Base-by-base conservation (phyloP, 768 basidiomycete species). In the Agrocybe pediades region DNA sequence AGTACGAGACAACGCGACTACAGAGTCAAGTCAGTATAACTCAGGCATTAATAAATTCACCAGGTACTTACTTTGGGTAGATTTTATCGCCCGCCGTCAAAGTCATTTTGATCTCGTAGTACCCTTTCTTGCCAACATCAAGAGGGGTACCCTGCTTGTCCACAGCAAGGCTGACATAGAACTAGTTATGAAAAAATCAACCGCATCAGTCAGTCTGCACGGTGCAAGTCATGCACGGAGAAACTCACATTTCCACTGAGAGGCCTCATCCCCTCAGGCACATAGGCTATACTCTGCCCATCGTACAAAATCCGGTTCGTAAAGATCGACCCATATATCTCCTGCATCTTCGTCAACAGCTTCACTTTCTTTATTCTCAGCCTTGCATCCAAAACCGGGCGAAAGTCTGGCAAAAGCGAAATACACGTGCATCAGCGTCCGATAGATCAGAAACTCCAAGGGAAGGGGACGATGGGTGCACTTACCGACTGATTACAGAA, bases 301-400 rank as follows among this genome's bases (percentile, higher is more conserved):
- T 84, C 81, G 50, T 78, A 84, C 4, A 83, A 59, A 3, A 71
- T 66, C 13, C 71, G 78, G 11, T 60, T 68, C 55, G 83, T 83
- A 0, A 71, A 7, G 0, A 48, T 49, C 0, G 79, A 73, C 0
- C 69, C 65, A 0, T 71, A 60, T 0, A 62, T 62, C 4, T 64
- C 73, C 46, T 82, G 80, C 0, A 84, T 64, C 5, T 67, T 64
- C 16, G 73, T 62, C 9, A 79, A 65, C 1, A 74, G 62, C n/a
- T 69, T 42, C 2, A 51, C 41, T 8, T 44, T 40, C 40, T 62
- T 58, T 4, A 16, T 33, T 2, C 54, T 24, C 13, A 53, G 30
- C 11, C n/a, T 36, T 11, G 11, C 5, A 5, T 56, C 41, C 26
- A 48, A 20, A 15, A 7, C 17, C 9, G 60, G 56, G 9, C 3